Conservation (phyloP, 257 asterid genomes). For the Mitragyna speciosa region DNA sequence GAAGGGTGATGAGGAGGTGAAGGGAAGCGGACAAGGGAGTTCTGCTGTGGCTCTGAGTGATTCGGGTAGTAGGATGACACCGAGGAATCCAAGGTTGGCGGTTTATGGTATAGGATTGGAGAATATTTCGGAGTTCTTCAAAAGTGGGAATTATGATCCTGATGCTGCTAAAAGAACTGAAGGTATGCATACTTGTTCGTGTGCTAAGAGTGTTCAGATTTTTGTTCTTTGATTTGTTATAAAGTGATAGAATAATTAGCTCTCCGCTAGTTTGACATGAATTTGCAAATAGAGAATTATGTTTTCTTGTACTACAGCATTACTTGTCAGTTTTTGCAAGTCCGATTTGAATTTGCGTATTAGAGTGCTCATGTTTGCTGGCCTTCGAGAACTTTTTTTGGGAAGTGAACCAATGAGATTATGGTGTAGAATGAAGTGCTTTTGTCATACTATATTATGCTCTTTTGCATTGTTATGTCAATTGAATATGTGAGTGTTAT, state of each 20-base stretch:
- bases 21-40: conserved; percentile 27
- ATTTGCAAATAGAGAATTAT: neutral
- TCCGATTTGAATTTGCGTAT: neutral
- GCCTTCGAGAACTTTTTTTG: neutral
- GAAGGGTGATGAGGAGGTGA: conserved; percentile 17
- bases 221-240: neutral
- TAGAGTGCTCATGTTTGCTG: neutral
- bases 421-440: neutral
- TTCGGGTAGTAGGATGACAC: conserved; percentile 56
- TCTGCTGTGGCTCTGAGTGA: conserved; percentile 1
- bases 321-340: neutral
- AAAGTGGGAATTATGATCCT: conserved; percentile 56
- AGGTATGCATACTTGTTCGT: conserved; percentile 39
- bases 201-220: neutral
- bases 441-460: neutral
- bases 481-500: neutral
- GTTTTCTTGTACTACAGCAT: neutral
- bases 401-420: neutral
- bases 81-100: conserved; percentile 85
- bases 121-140: conserved; percentile 66
- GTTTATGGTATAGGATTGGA: conserved; percentile 88
- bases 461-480: neutral
- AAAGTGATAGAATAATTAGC: neutral
- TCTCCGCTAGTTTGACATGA: neutral
- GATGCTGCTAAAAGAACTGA: conserved; percentile 37